Evolutionary conservation across 2,329 filamentous ascomycete species (phyloP).

Genomic region (Fonsecaea erecta): DNA sequence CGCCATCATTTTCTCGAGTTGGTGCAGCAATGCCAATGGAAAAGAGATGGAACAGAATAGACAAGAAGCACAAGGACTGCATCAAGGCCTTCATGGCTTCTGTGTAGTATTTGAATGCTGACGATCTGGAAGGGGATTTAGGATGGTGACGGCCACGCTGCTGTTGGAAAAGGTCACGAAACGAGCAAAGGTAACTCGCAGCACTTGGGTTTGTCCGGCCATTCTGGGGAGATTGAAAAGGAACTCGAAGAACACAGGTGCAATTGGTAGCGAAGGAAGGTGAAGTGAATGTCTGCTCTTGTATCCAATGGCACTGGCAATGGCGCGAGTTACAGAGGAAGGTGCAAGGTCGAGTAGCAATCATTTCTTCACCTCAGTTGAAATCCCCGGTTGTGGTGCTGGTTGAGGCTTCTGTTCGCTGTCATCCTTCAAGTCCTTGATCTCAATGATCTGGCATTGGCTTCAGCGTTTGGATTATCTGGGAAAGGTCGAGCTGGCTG

Average conservation of each 20-base stretch:
- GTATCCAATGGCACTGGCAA: not conserved
- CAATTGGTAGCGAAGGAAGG: not conserved
- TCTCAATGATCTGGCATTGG: conserved; percentile 25
- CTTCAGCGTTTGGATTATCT: not conserved
- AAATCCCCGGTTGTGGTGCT: not conserved
- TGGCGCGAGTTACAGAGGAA: not conserved
- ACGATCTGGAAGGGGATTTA: not conserved
- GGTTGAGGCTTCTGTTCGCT: conserved; percentile 8
- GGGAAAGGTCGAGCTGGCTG: not conserved
- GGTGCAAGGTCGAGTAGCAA: not conserved
- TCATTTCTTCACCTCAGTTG: conserved; percentile 21
- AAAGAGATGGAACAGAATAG: not conserved
- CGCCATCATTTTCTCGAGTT: not conserved
- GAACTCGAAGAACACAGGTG: not conserved
- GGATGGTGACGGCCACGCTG: not conserved
- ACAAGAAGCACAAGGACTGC: not conserved
- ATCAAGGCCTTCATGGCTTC: not conserved
- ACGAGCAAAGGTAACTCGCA: not conserved
- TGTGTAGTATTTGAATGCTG: not conserved
- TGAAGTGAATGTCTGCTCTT: not conserved
- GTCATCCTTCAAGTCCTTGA: conserved; percentile 21
- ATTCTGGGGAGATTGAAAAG: not conserved
- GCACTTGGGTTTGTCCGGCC: not conserved
- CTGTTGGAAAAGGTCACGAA: not conserved
- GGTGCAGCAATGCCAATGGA: conserved; percentile 1